Conservation (phyloP, 169 alveolate genomes). For the Blepharisma undulans region DNA sequence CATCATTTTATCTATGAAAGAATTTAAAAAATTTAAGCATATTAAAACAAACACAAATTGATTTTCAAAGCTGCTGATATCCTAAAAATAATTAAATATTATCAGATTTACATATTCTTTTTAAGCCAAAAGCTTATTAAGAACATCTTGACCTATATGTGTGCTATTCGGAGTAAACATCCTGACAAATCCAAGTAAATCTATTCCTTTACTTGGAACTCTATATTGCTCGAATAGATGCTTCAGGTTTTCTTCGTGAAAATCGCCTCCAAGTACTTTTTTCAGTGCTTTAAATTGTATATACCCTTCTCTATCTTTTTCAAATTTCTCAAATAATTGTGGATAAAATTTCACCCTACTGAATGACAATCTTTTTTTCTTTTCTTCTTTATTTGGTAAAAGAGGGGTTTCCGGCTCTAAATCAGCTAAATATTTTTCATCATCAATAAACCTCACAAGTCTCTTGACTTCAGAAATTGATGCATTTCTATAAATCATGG, state of each 20-base stretch:
- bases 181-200: background rate
- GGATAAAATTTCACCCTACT: background rate
- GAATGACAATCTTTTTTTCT: background rate
- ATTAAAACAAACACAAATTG: too few species aligned
- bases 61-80: too few species aligned
- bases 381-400: background rate
- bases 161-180: background rate
- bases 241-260: background rate
- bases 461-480: background rate
- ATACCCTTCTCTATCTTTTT: constrained; percentile 10
- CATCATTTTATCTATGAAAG: too few species aligned
- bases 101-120: too few species aligned
- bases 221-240: background rate
- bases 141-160: background rate
- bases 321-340: constrained; percentile 4
- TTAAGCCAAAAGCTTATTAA: background rate
- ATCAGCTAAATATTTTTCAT: background rate
- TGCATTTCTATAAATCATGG: background rate
- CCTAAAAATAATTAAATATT: too few species aligned
- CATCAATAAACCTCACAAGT: background rate
- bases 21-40: too few species aligned
- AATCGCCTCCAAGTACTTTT: background rate
- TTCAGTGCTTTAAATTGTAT: constrained; percentile 10
- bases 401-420: background rate
- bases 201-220: background rate